These are phyloP conservation scores for Penicillium sp. DNA, from an alignment of 2,329 filamentous ascomycete species.

Conservation along the genomic window DNA sequence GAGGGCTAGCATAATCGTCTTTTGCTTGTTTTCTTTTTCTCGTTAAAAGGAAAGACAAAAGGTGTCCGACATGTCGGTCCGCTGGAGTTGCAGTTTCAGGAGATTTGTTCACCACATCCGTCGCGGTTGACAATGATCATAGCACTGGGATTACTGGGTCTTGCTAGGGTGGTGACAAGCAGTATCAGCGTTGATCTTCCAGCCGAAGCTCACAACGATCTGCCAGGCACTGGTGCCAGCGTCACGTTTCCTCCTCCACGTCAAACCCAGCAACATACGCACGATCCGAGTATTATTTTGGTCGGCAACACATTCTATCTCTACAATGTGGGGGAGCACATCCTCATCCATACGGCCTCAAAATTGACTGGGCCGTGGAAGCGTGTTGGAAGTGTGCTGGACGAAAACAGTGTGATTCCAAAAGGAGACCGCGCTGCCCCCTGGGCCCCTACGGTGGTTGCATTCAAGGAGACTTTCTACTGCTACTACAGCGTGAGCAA, in stretches of 20 bases:
- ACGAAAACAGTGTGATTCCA: constrained; percentile 26
- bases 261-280: constrained; percentile 23
- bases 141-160: constrained; percentile 14
- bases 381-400: constrained; percentile 24
- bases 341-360: constrained; percentile 25
- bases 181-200: constrained; percentile 5
- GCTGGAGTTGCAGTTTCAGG: too few relatives aligned
- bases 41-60: too few relatives aligned
- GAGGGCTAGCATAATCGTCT: too few relatives aligned
- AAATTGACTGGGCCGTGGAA: constrained; percentile 29
- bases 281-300: constrained; percentile 30
- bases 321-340: constrained; percentile 30
- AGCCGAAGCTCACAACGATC: neutral
- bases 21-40: too few relatives aligned
- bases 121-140: constrained; percentile 9
- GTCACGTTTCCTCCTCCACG: constrained; percentile 16
- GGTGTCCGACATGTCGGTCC: too few relatives aligned
- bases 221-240: constrained; percentile 5
- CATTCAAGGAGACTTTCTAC: constrained; percentile 55
- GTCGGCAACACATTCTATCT: constrained; percentile 25
- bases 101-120: too few relatives aligned
- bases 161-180: constrained; percentile 10
- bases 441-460: constrained; percentile 57
- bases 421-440: constrained; percentile 30
- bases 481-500: constrained; percentile 60